Base-by-base conservation (phyloP, 2,329 filamentous ascomycete species). In the Verticillium isaacii region DNA sequence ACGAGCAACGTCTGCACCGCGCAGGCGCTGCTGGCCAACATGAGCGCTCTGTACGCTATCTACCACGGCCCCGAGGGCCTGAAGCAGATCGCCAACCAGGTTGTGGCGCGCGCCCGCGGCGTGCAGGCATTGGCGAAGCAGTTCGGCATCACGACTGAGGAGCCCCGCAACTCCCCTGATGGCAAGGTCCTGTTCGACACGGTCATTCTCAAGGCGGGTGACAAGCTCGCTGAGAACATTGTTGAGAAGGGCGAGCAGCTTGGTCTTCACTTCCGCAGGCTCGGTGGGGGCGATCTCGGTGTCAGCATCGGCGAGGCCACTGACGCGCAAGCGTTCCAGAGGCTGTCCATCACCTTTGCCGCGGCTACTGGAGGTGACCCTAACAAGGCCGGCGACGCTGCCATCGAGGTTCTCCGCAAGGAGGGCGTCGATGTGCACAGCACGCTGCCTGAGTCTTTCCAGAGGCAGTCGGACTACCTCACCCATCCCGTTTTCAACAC, bases 1-100 rank as follows among this genome's bases (percentile, higher is more conserved):
- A 98, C 94, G 1, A 97, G 93, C 80, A 98, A 98, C 72, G 93
- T 97, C 63, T 98, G 94, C 80, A 98, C 94, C 1, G 93, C 94
- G 1, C 94, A 98, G 77, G 94, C 94, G 9, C 80, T 98, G 32
- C 82, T 97, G 59, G 94, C 94, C 41, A 98, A 98, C 75, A 97
- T 97, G 92, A 94, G 88, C 68, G 92, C 93, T 60, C 89, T 97
- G 79, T 98, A 97, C 72, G 93, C 93, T 59, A 83, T 97, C 60
- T 98, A 97, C 75, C 94, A 98, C 73, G 94, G 94, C 3, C 94
- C 94, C 1, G 77, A 87, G 60, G 93, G 93, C 19, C 79, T 98
- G 58, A 92, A 88, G 76, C 84, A 86, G 15, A 97, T 97, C 72
- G 93, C 94, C 1, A 85, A 93, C 73, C 86, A 89, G 66, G 85